Base-by-base conservation (phyloP, 176 grass and related monocot species). In the Hsuehochloa calcarea region DNA sequence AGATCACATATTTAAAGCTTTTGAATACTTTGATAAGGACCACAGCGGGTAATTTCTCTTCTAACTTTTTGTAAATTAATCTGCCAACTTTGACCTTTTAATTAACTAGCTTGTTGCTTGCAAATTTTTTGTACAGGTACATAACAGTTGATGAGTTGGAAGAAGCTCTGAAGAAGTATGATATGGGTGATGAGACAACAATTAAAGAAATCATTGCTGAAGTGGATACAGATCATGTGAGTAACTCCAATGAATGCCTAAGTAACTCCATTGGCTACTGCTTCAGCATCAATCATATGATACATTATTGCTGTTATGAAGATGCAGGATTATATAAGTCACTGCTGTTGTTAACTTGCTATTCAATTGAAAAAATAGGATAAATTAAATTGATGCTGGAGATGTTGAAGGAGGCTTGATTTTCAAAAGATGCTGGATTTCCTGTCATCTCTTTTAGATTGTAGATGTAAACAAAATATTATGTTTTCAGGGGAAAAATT, bases 191-290 rank as follows among this genome's bases (percentile, higher is more conserved):
- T 89, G 95, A 93, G 34, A 64, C 89, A 72, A 98, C 95, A 39
- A 92, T 98, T 68, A 95, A 98, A 88, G 95, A 98, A 77, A 98
- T 98, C 52, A 98, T 98, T 78, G 87, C 95, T 77, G 95, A 98
- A 98, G 95, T 98, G 35, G 95, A 98, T 79, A 92, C 87, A 38
- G 95, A 98, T 65, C 79, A 95, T 88, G 95, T 95, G 82, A 88
- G 80, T 85, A 29, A 84, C 35, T 81, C 26, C 12, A 59, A 17
- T 29, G 35, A 83, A 68, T 65, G 6, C 49, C 34, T 45, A 79
- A 29, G 79, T 71, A 77, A 74, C 43, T 58, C 1, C 70, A 75
- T 20, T 55, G 22, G 8, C 0, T 78, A 34, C 19, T 85, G 6
- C 9, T 58, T 77, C 19, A 61, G 41, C 54, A 79, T 75, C 35